Percentiles rank a stretch among this genome's conserved stretches.
Conservation (phyloP, 208 protist species). For the Wallacemonas sp. region DNA sequence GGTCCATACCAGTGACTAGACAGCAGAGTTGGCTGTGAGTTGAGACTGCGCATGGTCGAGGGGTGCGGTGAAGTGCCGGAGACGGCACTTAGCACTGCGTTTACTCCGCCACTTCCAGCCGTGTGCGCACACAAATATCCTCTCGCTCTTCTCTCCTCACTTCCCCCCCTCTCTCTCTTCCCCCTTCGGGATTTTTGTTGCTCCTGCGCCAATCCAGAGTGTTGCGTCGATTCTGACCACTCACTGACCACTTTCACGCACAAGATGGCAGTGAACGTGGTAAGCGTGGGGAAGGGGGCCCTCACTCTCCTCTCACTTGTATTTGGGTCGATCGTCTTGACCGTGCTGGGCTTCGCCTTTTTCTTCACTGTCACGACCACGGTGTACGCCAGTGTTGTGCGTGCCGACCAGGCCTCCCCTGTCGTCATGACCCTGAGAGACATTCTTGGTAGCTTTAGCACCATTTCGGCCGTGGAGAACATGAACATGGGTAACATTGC, state of each 20-base stretch:
- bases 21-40: too few relatives aligned
- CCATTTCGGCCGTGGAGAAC: neutral
- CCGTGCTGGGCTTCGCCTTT: neutral
- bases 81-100: too few relatives aligned
- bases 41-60: too few relatives aligned
- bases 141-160: too few relatives aligned
- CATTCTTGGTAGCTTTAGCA: neutral
- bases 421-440: neutral
- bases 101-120: too few relatives aligned
- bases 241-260: too few relatives aligned
- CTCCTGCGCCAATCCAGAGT: neutral
- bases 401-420: neutral
- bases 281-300: neutral
- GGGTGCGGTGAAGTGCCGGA: too few relatives aligned
- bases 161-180: conserved; percentile 4
- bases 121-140: too few relatives aligned
- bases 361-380: neutral
- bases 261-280: neutral
- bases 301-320: neutral
- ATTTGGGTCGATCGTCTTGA: neutral
- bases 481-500: conserved; percentile 27
- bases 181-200: conserved; percentile 10
- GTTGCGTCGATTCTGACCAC: too few relatives aligned
- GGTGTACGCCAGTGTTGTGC: neutral
- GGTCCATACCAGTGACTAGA: too few relatives aligned